phyloP scores from a whole-genome alignment of 495 filamentous ascomycete genomes.

The Xylaria intraflava region DNA sequence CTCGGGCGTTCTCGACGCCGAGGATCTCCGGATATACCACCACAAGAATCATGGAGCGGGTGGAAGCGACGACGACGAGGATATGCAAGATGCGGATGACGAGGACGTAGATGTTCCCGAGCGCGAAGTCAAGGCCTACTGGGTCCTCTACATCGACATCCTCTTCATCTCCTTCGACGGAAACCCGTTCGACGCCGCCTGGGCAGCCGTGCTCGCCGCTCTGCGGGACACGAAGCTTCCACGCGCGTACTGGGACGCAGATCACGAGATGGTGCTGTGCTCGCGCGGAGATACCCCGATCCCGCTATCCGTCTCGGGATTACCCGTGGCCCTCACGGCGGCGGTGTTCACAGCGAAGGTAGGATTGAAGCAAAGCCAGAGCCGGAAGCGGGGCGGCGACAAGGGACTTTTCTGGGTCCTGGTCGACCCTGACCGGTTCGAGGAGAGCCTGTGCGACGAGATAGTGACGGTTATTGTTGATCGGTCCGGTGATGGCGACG shows the following conservation, averaged over 20 bases:
- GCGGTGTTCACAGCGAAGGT: conserved; percentile 66
- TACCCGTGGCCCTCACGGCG: conserved; percentile 68
- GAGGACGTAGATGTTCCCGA: conserved; percentile 13
- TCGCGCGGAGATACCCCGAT: conserved; percentile 49
- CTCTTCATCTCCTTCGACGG: conserved; percentile 87
- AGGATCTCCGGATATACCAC: conserved; percentile 65
- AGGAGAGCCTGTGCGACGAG: conserved; percentile 77
- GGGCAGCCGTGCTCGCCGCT: conserved; percentile 78
- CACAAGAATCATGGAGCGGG: conserved; percentile 38
- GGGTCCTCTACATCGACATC: conserved; percentile 89
- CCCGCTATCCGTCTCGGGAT: conserved; percentile 45
- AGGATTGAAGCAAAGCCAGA: conserved; percentile 20
- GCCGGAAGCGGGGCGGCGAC: conserved; percentile 34
- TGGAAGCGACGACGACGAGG: conserved; percentile 32
- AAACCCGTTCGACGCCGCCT: conserved; percentile 83
- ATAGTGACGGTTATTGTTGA: conserved; percentile 66
- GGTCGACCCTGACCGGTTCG: conserved; percentile 81
- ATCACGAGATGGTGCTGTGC: conserved; percentile 72
- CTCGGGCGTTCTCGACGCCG: conserved; percentile 52
- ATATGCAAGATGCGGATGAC: conserved; percentile 21
- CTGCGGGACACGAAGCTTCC: conserved; percentile 74
- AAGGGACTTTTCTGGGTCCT: conserved; percentile 64
- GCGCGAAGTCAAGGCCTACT: conserved; percentile 71
- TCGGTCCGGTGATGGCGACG: conserved; percentile 39
- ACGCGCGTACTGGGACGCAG: conserved; percentile 75